Evolutionary conservation across 2,329 filamentous ascomycete species (phyloP).

Genomic region (Dactylonectria macrodidyma): DNA sequence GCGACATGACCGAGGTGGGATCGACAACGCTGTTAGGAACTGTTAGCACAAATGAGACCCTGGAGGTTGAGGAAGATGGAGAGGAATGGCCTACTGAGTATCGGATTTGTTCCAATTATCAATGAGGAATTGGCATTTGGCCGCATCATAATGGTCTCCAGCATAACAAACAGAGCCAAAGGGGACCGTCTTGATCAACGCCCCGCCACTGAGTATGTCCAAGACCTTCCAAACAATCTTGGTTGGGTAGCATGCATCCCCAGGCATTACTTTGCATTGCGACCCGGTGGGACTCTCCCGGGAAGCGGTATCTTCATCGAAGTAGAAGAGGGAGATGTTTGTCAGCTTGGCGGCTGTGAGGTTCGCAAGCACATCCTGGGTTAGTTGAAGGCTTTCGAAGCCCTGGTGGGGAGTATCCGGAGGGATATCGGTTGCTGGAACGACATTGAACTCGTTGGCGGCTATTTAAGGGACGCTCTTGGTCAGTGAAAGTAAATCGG

Average conservation of each 20-base stretch:
- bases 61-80: background rate
- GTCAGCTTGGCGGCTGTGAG: conserved; percentile 47
- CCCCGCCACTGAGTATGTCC: conserved; percentile 50
- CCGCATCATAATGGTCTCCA: conserved; percentile 46
- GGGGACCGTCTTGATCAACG: conserved; percentile 51
- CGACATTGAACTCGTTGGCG: conserved; percentile 40
- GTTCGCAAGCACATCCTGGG: conserved; percentile 49
- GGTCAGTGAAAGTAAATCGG: conserved; percentile 12
- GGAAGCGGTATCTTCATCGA: conserved; percentile 41
- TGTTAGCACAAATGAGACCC: background rate
- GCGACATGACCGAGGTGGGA: conserved; percentile 57
- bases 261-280: conserved; percentile 52
- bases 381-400: conserved; percentile 51
- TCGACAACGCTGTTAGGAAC: conserved; percentile 48
- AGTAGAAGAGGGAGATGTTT: conserved; percentile 51
- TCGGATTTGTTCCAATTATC: conserved; percentile 45
- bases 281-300: conserved; percentile 35
- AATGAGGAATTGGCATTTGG: conserved; percentile 46
- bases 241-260: conserved; percentile 49
- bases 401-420: conserved; percentile 1
- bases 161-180: conserved; percentile 51
- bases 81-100: conserved; percentile 22
- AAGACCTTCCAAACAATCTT: conserved; percentile 50
- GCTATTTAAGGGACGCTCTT: conserved; percentile 19
- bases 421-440: conserved; percentile 39